These are phyloP conservation scores for Schizosaccharomyces cryophilus DNA, from an alignment of 805 yeast species.

Conservation along the genomic window DNA sequence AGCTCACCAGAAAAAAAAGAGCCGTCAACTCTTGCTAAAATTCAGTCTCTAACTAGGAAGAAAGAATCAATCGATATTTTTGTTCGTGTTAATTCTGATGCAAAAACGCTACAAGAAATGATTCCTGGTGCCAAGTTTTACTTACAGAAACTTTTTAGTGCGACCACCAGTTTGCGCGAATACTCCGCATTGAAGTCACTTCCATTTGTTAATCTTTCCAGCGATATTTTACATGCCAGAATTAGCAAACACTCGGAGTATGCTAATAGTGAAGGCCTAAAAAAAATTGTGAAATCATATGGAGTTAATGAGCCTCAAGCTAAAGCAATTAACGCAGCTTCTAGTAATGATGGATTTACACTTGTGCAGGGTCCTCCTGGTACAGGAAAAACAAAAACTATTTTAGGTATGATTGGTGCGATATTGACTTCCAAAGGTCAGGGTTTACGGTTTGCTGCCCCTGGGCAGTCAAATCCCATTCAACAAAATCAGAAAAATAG, in stretches of 20 bases:
- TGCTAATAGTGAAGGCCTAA: constrained; percentile 4
- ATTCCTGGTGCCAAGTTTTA: constrained; percentile 39
- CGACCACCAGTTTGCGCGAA: constrained; percentile 87
- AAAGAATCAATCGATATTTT: constrained; percentile 51
- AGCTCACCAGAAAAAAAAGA: constrained; percentile 5
- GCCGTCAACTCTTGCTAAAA: constrained; percentile 51
- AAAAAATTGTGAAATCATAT: constrained; percentile 13
- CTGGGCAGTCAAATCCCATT: constrained; percentile 8
- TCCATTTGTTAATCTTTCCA: constrained; percentile 49
- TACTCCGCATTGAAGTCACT: constrained; percentile 61
- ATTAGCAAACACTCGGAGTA: neutral
- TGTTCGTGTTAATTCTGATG: constrained; percentile 30
- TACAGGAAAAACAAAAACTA: constrained; percentile 89
- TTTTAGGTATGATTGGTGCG: constrained; percentile 36
- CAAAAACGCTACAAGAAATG: constrained; percentile 26
- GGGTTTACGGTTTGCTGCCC: constrained; percentile 7
- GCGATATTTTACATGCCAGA: constrained; percentile 37
- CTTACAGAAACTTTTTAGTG: constrained; percentile 48
- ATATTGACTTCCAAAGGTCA: constrained; percentile 31
- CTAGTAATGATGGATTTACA: constrained; percentile 46
- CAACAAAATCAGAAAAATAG: constrained; percentile 20
- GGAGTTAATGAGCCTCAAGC: constrained; percentile 78
- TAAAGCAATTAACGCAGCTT: constrained; percentile 55
- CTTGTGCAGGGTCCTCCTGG: constrained; percentile 96
- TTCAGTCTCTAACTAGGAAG: constrained; percentile 35